phyloP scores from a whole-genome alignment of 2,329 filamentous ascomycete species.

The Ceratocystiopsis sp. region DNA sequence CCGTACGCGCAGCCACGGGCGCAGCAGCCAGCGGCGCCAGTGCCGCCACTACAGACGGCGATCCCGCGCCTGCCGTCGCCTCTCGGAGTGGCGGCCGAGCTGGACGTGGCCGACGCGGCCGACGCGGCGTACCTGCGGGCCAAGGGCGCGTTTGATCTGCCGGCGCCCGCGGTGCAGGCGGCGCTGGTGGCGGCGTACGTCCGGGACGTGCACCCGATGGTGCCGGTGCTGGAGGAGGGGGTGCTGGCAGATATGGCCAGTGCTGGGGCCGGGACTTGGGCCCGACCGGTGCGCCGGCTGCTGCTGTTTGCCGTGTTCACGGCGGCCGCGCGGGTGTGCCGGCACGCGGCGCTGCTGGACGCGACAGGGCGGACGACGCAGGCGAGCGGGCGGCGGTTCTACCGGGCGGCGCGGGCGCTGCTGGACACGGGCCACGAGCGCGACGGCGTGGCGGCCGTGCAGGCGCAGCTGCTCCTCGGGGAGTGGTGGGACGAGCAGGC shows the following conservation, averaged over 20 bases:
- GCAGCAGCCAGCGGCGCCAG: no score
- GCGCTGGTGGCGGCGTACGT: conserved; percentile 7
- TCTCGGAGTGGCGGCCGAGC: conserved; percentile 3
- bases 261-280: no score
- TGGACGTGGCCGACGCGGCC: conserved; percentile 7
- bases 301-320: conserved; percentile 9
- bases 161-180: conserved; percentile 2
- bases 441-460: conserved; percentile 2
- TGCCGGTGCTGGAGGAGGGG: conserved; percentile 5
- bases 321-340: conserved; percentile 6
- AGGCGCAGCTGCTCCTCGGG: conserved; percentile 7
- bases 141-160: conserved; percentile 8
- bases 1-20: no score
- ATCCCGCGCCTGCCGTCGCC: no score
- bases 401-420: conserved; percentile 6
- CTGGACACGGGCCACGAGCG: conserved; percentile 8
- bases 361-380: conserved; percentile 5
- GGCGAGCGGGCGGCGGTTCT: conserved; percentile 6
- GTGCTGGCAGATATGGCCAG: conserved; percentile 5
- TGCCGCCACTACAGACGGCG: no score
- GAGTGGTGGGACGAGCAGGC: conserved; percentile 10
- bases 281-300: conserved; percentile 3
- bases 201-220: conserved; percentile 7
- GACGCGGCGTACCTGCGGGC: conserved; percentile 6
- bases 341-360: conserved; percentile 7